A percentile compares a stretch with the other conserved stretches of the same genome.
These are phyloP conservation scores for Scedosporium minutisporum DNA, from an alignment of 2,329 filamentous ascomycete genomes.

Conservation along the genomic window DNA sequence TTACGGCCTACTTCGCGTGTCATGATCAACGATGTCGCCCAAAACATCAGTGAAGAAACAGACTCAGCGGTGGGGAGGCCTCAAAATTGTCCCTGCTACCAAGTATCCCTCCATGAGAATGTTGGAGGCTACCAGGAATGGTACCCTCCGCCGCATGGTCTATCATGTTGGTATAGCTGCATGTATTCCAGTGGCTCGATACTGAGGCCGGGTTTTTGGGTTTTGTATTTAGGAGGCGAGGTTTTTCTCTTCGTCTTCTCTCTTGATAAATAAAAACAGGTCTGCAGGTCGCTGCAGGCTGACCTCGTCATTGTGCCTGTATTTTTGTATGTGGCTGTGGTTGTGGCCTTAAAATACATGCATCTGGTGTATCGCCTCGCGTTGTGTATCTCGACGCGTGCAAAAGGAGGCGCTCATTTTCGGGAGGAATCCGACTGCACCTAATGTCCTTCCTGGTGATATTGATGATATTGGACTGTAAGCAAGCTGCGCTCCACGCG, in stretches of 20 bases:
- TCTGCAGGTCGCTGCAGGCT: background rate
- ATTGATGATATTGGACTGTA: background rate
- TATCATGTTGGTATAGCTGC: background rate
- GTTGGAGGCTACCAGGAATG: background rate
- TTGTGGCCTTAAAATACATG: background rate
- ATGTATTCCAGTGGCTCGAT: background rate
- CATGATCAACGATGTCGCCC: background rate
- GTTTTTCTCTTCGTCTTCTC: no score
- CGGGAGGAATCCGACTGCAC: no score
- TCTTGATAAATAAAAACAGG: background rate
- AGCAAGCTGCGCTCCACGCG: no score
- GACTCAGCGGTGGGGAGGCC: background rate
- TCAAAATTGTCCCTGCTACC: background rate
- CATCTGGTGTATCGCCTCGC: background rate
- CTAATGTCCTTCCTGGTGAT: background rate
- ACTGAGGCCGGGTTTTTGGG: no score
- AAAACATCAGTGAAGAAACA: background rate
- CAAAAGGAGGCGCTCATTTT: background rate
- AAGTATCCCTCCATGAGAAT: background rate
- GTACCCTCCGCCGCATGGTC: background rate
- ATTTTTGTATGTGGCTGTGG: background rate
- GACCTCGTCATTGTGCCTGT: background rate
- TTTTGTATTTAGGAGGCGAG: no score
- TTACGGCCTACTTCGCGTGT: background rate
- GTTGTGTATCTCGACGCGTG: background rate